These are phyloP conservation scores for Anethum foeniculum DNA, from an alignment of 140 eudicot genomes.

Conservation along the genomic window DNA sequence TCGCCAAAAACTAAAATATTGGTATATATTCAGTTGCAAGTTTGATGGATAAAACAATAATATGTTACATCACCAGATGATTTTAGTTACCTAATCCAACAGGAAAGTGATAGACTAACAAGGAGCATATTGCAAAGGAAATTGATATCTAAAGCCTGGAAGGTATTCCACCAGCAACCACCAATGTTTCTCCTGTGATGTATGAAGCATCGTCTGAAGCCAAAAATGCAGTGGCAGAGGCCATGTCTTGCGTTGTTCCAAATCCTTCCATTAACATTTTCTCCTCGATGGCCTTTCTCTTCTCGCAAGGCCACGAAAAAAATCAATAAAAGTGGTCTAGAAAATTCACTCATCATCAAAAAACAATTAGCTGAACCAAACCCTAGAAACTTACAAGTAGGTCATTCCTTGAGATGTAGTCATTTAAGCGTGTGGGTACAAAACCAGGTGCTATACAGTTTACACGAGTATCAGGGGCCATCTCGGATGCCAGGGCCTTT, in stretches of 20 bases:
- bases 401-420: constrained; percentile 32
- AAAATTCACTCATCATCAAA: background rate
- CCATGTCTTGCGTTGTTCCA: constrained; percentile 89
- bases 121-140: background rate
- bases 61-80: background rate
- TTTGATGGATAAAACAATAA: background rate
- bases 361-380: background rate
- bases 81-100: background rate
- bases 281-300: constrained; percentile 58
- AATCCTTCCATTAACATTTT: constrained; percentile 55
- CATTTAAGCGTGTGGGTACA: constrained; percentile 73
- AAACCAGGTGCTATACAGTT: constrained; percentile 91
- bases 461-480: constrained; percentile 79
- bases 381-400: constrained; percentile 33
- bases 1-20: too few species aligned
- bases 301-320: constrained; percentile 3
- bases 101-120: background rate
- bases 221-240: constrained; percentile 74
- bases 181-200: constrained; percentile 83
- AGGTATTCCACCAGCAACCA: constrained; percentile 82
- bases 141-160: constrained; percentile 11
- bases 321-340: background rate
- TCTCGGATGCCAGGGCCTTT: constrained; percentile 87
- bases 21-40: background rate
- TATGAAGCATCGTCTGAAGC: constrained; percentile 92